Evolutionary conservation across 2,329 filamentous ascomycete genomes (phyloP), one percentile per base, ranked within the genome.

Genomic region (Fusarium hainanense): DNA sequence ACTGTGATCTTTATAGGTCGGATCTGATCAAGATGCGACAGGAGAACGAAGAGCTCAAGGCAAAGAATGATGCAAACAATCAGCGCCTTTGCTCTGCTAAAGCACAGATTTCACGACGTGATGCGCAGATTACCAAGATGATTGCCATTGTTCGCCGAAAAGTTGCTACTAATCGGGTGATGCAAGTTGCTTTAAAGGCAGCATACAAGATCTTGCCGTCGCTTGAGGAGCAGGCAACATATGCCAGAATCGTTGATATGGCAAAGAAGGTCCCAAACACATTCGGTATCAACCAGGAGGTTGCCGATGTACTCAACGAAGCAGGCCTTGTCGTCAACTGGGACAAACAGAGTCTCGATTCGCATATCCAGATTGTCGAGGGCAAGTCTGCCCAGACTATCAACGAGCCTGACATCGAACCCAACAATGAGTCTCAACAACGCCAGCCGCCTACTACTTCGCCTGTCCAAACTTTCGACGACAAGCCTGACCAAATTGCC

Each of bases 151-250:
- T 74, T 5, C 37, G 37, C 11, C 34, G 48, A 8, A 60, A 66
- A 10, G 27, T 56, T 1, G 47, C 30, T 2, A 41, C 56, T 6
- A 59, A 54, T 10, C 59, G 54, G 2, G 42, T 70, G 4, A 37
- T 30, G 23, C 6, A 28, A 13, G 25, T 37, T 6, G 69, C 71
- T 1, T n/a, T 70, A 9, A 50, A 51, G 10, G 62, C 63, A 21
- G 59, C 63, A 0, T 62, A 63, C 56, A 55, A 46, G 6, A 11
- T 63, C 12, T 13, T 70, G 0, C 63, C 55, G 4, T 32, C 28
- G 2, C 3, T 62, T 12, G 3, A 43, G 5, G 55, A 70, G 3
- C 37, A 59, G 6, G 30, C 21, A 4, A 30, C 44, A 3, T 41
- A 57, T 4, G 14, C 37, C 10, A 37, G 34, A 7, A 12, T 72